A percentile compares a stretch with the other conserved stretches of the same genome.
These are phyloP conservation scores for Asterophora parasitica DNA, from an alignment of 768 basidiomycete genomes.

Conservation along the genomic window DNA sequence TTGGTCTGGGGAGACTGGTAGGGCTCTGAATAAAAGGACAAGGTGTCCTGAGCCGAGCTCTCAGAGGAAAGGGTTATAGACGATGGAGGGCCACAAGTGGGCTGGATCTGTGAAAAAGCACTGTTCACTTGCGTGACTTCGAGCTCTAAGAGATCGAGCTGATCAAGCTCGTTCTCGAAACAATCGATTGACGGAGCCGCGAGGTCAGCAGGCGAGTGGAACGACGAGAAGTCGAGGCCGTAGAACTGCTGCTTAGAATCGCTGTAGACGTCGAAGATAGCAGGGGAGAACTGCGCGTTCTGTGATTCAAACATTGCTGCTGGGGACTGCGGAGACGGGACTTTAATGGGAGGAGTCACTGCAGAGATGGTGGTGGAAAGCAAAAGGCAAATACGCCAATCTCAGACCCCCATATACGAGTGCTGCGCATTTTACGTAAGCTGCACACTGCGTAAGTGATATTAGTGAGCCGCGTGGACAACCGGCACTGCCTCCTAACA, in stretches of 20 bases:
- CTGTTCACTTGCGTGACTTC: slow-evolving; percentile 61
- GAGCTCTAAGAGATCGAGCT: slow-evolving; percentile 61
- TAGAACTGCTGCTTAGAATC: slow-evolving; percentile 20
- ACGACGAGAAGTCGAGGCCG: slow-evolving; percentile 63
- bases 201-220: slow-evolving; percentile 64
- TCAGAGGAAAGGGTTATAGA: slow-evolving; percentile 77
- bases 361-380: slow-evolving; percentile 5
- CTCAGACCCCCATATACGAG: slow-evolving; percentile 4
- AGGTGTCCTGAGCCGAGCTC: slow-evolving; percentile 69
- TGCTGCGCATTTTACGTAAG: slow-evolving; percentile 18
- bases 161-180: slow-evolving; percentile 82
- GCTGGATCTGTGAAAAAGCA: slow-evolving; percentile 59
- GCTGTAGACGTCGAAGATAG: slow-evolving; percentile 10
- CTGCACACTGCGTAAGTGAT: not conserved
- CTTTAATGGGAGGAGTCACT: slow-evolving; percentile 12
- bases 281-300: slow-evolving; percentile 11
- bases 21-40: slow-evolving; percentile 65
- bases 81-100: slow-evolving; percentile 68
- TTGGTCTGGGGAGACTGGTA: slow-evolving; percentile 50
- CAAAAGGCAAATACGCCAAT: slow-evolving; percentile 7
- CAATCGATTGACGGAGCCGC: slow-evolving; percentile 75
- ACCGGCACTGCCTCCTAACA: slow-evolving; percentile 3
- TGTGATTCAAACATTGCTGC: slow-evolving; percentile 11
- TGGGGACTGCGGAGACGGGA: slow-evolving; percentile 11
- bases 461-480: not conserved